Evolutionary conservation across 805 yeast species (phyloP).

Genomic region (Metschnikowia proteae): DNA sequence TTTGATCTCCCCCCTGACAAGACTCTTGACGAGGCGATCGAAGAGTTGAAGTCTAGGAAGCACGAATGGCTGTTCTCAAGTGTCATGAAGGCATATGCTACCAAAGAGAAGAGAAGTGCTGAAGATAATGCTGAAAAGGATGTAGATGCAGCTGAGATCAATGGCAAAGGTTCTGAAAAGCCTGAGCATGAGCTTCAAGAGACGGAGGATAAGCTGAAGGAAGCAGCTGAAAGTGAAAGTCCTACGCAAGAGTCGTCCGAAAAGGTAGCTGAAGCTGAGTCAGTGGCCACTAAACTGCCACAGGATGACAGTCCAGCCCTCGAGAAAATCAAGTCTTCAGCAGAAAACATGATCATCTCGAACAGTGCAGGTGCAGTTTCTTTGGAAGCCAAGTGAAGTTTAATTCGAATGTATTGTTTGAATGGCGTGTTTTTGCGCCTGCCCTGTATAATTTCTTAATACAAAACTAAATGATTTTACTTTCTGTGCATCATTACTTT

Average conservation of each 20-base stretch:
- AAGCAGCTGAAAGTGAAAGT: neutral
- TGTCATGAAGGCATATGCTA: conserved; percentile 9
- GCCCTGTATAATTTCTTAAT: conserved; percentile 1
- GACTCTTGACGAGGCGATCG: conserved; percentile 43
- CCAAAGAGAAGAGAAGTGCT: conserved; percentile 4
- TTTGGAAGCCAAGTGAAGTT: neutral
- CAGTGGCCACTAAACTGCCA: neutral
- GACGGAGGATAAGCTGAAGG: neutral
- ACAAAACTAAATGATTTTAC: conserved; percentile 8
- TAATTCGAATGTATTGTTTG: neutral
- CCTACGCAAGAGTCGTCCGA: neutral
- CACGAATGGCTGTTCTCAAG: conserved; percentile 5
- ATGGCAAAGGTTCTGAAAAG: neutral
- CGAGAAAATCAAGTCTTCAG: conserved; percentile 5
- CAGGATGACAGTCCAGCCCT: neutral
- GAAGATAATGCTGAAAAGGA: neutral
- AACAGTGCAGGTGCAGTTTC: neutral
- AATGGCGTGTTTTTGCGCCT: neutral
- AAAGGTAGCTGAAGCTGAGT: neutral
- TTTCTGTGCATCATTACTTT: conserved; percentile 17
- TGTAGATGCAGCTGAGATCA: neutral
- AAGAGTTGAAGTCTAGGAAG: conserved; percentile 30
- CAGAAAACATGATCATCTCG: conserved; percentile 1
- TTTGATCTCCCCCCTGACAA: conserved; percentile 35
- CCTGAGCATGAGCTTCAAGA: neutral